Percentiles rank a stretch among this genome's conserved stretches.
Conservation (phyloP, 139 green algal species). For the Chlorella sp. region DNA sequence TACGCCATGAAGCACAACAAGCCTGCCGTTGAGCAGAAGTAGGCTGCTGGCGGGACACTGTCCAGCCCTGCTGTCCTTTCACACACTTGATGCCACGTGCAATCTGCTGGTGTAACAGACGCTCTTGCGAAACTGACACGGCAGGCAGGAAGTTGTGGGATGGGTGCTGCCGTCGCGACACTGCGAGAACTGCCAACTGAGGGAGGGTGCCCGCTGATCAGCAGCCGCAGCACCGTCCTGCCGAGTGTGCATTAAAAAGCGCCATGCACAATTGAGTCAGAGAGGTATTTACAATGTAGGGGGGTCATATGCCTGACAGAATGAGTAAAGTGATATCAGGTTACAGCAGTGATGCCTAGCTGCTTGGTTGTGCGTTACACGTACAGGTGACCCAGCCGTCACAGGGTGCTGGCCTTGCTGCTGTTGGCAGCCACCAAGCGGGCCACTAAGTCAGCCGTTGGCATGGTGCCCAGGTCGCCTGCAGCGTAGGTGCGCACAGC, state of each 20-base stretch:
- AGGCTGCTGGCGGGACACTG: background rate
- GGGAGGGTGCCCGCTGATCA: background rate
- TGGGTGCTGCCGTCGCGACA: too few species aligned
- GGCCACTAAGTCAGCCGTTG: conserved; percentile 34
- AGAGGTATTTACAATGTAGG: background rate
- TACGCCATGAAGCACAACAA: conserved; percentile 75
- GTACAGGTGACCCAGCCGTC: background rate
- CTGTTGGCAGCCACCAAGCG: conserved; percentile 22
- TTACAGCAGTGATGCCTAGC: background rate
- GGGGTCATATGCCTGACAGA: background rate
- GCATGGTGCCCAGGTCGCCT: conserved; percentile 69
- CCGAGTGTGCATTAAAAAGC: background rate
- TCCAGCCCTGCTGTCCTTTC: too few species aligned
- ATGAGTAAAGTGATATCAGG: background rate
- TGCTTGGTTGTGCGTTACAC: background rate
- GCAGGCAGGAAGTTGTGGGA: too few species aligned
- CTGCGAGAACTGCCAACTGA: background rate
- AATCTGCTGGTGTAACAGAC: too few species aligned
- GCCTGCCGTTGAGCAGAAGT: conserved; percentile 13
- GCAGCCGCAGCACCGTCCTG: background rate
- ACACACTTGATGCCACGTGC: too few species aligned
- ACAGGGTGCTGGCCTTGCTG: background rate
- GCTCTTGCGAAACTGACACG: too few species aligned
- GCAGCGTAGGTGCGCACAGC: conserved; percentile 76
- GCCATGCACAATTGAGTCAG: background rate